Evolutionary conservation across 495 filamentous ascomycete species (phyloP).

Genomic region (Hyphodiscus hymeniophilus): DNA sequence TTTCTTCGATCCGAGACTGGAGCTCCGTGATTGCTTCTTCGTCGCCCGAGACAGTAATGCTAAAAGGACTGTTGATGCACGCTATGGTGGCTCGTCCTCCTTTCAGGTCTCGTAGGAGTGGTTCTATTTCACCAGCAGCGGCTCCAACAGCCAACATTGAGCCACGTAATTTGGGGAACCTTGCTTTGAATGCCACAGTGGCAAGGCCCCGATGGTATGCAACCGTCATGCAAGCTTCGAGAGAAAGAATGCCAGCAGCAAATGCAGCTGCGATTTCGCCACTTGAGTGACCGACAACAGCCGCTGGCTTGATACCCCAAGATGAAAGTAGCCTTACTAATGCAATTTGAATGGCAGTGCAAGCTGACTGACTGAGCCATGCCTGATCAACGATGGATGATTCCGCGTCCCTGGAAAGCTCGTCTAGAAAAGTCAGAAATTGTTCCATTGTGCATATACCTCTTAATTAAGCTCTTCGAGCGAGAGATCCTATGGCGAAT

Average conservation of each 20-base stretch:
- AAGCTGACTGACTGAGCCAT: constrained; percentile 41
- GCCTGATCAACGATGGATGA: neutral
- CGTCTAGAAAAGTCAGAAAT: neutral
- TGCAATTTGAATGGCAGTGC: constrained; percentile 44
- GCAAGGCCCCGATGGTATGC: constrained; percentile 36
- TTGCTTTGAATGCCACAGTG: neutral
- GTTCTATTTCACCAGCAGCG: constrained; percentile 30
- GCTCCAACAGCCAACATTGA: constrained; percentile 46
- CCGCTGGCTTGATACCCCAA: constrained; percentile 44
- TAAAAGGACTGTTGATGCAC: constrained; percentile 51
- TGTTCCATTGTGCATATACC: neutral
- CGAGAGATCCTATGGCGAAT: too few relatives aligned
- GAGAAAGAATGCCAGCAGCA: constrained; percentile 38
- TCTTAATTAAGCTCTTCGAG: too few relatives aligned
- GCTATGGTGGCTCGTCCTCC: constrained; percentile 25
- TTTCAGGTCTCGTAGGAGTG: constrained; percentile 23
- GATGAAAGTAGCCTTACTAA: constrained; percentile 44
- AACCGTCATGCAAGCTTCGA: constrained; percentile 43
- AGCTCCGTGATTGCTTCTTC: constrained; percentile 37
- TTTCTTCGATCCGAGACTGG: constrained; percentile 27
- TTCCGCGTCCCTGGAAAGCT: neutral
- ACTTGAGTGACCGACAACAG: constrained; percentile 57
- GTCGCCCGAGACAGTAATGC: constrained; percentile 18
- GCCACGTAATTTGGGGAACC: constrained; percentile 22
- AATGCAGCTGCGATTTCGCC: constrained; percentile 57